Evolutionary conservation across 306 rosid species (phyloP).

Genomic region (Casuarina glauca): DNA sequence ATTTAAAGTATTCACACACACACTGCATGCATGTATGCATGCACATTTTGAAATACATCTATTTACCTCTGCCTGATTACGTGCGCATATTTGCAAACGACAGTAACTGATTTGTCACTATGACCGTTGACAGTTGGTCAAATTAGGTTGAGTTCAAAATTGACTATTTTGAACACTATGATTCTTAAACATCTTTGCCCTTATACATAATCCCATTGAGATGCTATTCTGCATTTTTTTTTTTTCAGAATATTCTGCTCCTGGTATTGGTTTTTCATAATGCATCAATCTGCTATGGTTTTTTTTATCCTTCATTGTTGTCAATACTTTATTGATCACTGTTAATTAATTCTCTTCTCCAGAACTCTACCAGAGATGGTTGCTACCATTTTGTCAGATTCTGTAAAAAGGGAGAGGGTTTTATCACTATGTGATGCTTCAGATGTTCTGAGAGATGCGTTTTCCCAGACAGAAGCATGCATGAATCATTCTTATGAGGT

Average conservation of each 20-base stretch:
- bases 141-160: background rate
- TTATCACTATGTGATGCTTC: constrained; percentile 77
- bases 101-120: background rate
- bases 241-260: background rate
- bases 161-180: background rate
- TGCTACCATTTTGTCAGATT: constrained; percentile 70
- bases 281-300: background rate
- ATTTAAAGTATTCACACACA: background rate
- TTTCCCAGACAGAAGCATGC: constrained; percentile 78
- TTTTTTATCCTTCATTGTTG: constrained; percentile 21
- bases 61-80: background rate
- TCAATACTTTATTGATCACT: constrained; percentile 19
- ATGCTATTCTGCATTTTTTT: background rate
- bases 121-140: background rate
- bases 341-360: constrained; percentile 31
- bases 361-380: constrained; percentile 81
- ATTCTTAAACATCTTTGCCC: background rate
- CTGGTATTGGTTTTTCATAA: background rate
- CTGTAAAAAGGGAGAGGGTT: constrained; percentile 69
- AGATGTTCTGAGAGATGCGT: constrained; percentile 83
- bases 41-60: background rate
- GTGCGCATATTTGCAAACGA: background rate
- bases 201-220: background rate
- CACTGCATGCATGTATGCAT: background rate
- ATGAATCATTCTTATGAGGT: constrained; percentile 89